A percentile compares a stretch with the other conserved stretches of the same genome.
phyloP scores from a whole-genome alignment of 176 grass and related monocot genomes.

The Oryza brachyantha region DNA sequence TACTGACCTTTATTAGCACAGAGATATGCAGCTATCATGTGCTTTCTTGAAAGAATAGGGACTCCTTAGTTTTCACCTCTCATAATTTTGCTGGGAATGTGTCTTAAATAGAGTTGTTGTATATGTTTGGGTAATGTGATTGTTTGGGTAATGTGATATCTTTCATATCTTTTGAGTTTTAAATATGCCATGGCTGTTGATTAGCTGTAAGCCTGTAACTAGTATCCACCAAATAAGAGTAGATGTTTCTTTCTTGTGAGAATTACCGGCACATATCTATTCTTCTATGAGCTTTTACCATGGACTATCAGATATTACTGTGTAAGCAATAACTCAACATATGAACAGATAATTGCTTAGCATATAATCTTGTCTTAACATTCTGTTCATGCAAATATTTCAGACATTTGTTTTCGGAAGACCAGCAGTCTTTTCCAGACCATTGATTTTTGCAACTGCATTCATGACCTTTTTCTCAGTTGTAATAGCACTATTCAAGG shows the following conservation, averaged over 20 bases:
- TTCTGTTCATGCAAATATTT: slow-evolving; percentile 23
- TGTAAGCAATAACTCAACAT: neutral
- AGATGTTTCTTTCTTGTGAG: neutral
- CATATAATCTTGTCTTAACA: slow-evolving; percentile 16
- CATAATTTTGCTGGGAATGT: too few relatives aligned
- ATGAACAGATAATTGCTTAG: neutral
- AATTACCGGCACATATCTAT: neutral
- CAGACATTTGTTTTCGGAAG: slow-evolving; percentile 97
- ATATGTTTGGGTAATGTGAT: too few relatives aligned
- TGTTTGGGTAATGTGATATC: too few relatives aligned
- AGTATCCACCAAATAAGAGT: neutral
- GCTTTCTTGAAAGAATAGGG: too few relatives aligned
- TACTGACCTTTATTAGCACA: too few relatives aligned
- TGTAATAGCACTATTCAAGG: slow-evolving; percentile 99
- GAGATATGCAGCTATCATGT: too few relatives aligned
- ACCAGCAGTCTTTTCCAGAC: slow-evolving; percentile 60
- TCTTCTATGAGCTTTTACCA: neutral
- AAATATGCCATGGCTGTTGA: neutral
- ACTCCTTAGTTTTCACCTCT: too few relatives aligned
- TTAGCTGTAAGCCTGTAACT: neutral
- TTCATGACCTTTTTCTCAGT: slow-evolving; percentile 99
- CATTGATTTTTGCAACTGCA: slow-evolving; percentile 86
- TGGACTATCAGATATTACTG: neutral
- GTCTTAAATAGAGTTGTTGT: too few relatives aligned
- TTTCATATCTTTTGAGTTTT: neutral